Conservation (phyloP, 139 green algal genomes). For the Yamagishiella unicocca region DNA sequence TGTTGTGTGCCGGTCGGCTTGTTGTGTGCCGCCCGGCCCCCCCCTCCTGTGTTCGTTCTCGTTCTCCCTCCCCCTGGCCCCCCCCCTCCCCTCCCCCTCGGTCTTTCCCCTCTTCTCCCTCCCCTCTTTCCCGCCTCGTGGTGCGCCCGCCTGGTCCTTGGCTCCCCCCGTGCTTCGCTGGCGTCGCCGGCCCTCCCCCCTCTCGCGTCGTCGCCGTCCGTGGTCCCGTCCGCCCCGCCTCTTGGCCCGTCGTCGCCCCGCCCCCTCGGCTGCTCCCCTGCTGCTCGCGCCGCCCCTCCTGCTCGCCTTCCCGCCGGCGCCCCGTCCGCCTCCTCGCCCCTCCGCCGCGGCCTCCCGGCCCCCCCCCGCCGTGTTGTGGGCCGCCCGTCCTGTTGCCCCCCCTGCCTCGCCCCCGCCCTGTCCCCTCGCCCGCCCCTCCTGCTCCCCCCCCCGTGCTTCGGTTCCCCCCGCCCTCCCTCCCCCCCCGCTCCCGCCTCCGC, state of each 20-base stretch:
- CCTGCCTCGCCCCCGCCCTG: background rate
- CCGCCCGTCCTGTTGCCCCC: background rate
- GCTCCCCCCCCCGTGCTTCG: background rate
- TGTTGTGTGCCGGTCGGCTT: background rate
- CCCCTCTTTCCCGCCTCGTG: background rate
- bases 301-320: background rate
- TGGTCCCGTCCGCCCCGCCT: background rate
- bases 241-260: background rate
- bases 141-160: background rate
- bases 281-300: background rate
- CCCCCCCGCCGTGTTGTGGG: background rate
- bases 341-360: background rate
- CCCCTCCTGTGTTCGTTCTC: background rate
- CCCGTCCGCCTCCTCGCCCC: background rate
- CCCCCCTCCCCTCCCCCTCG: background rate
- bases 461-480: background rate
- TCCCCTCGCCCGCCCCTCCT: background rate
- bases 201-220: background rate
- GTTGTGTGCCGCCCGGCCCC: no score
- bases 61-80: background rate
- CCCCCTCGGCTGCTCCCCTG: background rate
- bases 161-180: background rate
- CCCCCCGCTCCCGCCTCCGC: background rate
- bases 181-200: background rate
- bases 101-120: background rate